phyloP scores from a whole-genome alignment of 257 asterid species.

The Ligustrum vulgare region DNA sequence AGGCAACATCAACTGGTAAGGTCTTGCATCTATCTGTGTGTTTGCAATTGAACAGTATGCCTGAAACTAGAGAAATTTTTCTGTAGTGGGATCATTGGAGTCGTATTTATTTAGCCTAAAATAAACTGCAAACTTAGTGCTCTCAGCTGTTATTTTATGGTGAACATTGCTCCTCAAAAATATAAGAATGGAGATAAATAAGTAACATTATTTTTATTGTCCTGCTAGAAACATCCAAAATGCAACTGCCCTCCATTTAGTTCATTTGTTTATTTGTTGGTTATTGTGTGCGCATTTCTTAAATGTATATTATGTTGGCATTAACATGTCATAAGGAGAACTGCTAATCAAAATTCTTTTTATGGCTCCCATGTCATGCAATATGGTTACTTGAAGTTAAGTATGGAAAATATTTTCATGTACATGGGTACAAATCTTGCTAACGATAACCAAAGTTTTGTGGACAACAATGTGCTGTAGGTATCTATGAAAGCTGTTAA shows the following conservation, averaged over 20 bases:
- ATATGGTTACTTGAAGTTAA: conserved; percentile 69
- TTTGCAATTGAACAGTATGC: background rate
- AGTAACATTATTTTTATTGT: too few relatives aligned
- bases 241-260: background rate
- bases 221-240: background rate
- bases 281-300: background rate
- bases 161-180: background rate
- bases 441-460: conserved; percentile 62
- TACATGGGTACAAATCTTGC: conserved; percentile 87
- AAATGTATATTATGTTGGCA: conserved; percentile 5
- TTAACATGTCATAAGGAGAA: conserved; percentile 75
- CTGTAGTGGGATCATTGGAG: background rate
- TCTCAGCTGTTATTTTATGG: conserved; percentile 3
- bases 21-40: conserved; percentile 7
- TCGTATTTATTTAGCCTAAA: background rate
- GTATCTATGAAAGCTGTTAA: conserved; percentile 55
- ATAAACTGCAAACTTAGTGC: background rate
- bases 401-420: conserved; percentile 44
- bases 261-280: background rate
- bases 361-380: conserved; percentile 95
- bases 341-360: conserved; percentile 53
- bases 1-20: conserved; percentile 85
- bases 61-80: background rate
- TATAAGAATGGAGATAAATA: background rate
- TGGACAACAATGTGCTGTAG: conserved; percentile 46